Evolutionary conservation across 176 grass and related monocot species (phyloP).

Genomic region (Echinochloa phyllopogon): DNA sequence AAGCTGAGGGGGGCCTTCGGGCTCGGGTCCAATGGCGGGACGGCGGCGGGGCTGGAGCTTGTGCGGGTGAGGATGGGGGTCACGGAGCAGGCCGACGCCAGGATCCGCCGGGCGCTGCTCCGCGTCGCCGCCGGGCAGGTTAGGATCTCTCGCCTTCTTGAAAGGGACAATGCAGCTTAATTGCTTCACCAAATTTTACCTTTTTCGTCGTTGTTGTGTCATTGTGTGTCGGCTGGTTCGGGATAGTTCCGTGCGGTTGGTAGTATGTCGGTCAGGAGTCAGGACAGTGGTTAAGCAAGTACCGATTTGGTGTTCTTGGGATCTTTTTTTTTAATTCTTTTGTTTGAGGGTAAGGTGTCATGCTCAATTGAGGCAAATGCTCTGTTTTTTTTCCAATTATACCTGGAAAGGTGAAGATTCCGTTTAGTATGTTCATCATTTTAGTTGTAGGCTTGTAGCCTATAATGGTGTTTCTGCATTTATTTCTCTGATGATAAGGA

Average conservation of each 20-base stretch:
- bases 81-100: constrained; percentile 70
- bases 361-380: background rate
- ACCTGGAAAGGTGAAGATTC: background rate
- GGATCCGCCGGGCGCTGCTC: constrained; percentile 76
- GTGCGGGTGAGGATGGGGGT: constrained; percentile 69
- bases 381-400: background rate
- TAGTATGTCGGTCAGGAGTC: background rate
- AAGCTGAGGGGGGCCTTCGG: constrained; percentile 72
- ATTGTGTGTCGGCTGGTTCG: constrained; percentile 19
- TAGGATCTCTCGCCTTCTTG: constrained; percentile 17
- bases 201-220: constrained; percentile 5
- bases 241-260: constrained; percentile 3
- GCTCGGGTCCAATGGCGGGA: constrained; percentile 30
- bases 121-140: constrained; percentile 77
- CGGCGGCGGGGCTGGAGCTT: constrained; percentile 43
- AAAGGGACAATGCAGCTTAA: constrained; percentile 21
- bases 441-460: background rate
- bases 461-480: background rate
- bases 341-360: background rate
- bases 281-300: background rate
- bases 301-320: background rate
- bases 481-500: background rate
- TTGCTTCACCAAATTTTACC: background rate
- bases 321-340: background rate
- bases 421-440: background rate